Evolutionary conservation across 331 rosid genomes (phyloP), one percentile per base, ranked within the genome.

Genomic region (Malus hybrid): DNA sequence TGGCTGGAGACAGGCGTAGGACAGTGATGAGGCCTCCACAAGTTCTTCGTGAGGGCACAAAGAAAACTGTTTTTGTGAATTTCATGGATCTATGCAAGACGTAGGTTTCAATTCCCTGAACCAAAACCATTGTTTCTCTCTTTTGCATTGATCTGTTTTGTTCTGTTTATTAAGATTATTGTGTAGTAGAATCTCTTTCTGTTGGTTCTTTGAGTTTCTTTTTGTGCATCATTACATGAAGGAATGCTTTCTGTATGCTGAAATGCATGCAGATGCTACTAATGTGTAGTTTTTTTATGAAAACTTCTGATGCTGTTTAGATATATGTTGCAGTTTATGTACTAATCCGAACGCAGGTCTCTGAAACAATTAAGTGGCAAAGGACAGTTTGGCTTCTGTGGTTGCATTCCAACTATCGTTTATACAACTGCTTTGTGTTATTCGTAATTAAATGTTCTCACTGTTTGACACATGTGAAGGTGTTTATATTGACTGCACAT

Each of bases 1-100:
- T 93, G 73, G 94, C 98, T 20, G 98, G 98, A 28, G 97, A 92
- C 78, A 82, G 97, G 77, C 89, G 97, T 63, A 83, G 98, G 84
- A 93, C 98, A 39, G 98, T 93, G 61, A 91, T 93, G 97, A 89
- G 98, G 89, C 98, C 98, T 79, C 98, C 98, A 16, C 97, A 93
- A 86, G 98, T 93, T 78, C 97, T 93, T 76, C 98, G 98, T 67
- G 98, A 93, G 73, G 98, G 98, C 83, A 93, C 98, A 64, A 93
- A 93, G 91, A 93, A 93, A 91, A 91, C 98, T 55, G 98, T 93
- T 29, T 95, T 91, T 71, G 97, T 92, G 79, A 95, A 95, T 72
- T 95, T 95, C 83, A 95, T 95, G 97, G 99, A 95, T 80, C 87
- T 93, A 6, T 93, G 98, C 91, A 93, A 91, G 84, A 76, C 98